A percentile compares a stretch with the other conserved stretches of the same genome.
phyloP scores from a whole-genome alignment of 2,329 filamentous ascomycete genomes.

The Talaromyces sp. region DNA sequence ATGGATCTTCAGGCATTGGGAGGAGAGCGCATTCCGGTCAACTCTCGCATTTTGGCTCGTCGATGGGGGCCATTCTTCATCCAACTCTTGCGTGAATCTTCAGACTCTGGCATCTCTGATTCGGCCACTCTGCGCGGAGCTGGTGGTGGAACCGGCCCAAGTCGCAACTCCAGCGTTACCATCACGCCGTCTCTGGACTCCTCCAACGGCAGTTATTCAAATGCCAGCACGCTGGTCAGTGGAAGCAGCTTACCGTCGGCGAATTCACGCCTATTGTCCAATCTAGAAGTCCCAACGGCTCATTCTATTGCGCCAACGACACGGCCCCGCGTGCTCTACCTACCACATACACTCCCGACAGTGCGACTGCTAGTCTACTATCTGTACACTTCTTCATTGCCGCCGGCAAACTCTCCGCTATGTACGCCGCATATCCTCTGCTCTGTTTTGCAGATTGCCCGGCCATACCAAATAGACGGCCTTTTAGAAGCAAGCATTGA shows the following conservation, averaged over 20 bases:
- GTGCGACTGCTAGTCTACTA: conserved; percentile 87
- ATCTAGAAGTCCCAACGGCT: conserved; percentile 50
- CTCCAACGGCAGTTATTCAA: conserved; percentile 36
- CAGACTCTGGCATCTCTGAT: conserved; percentile 65
- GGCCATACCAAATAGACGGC: conserved; percentile 89
- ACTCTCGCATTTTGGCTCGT: conserved; percentile 78
- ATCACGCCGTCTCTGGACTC: conserved; percentile 58
- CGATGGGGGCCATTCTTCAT: conserved; percentile 97
- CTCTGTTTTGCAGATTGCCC: conserved; percentile 85
- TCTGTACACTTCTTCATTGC: conserved; percentile 86
- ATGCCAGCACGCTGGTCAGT: conserved; percentile 35
- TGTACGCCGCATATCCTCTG: conserved; percentile 95
- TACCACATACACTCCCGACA: conserved; percentile 87
- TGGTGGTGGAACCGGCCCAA: conserved; percentile 38
- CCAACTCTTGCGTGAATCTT: conserved; percentile 76
- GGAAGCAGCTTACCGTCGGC: conserved; percentile 19
- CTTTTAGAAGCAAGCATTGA: conserved; percentile 90
- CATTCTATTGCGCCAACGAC: conserved; percentile 51
- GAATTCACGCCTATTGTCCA: conserved; percentile 30
- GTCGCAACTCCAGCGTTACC: conserved; percentile 76
- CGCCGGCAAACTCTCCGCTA: conserved; percentile 66
- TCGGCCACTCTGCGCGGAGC: conserved; percentile 67
- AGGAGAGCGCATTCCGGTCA: conserved; percentile 87
- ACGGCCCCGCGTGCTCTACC: conserved; percentile 79
- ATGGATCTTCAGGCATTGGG: conserved; percentile 95